phyloP scores from a whole-genome alignment of 495 filamentous ascomycete genomes.

The Xylaria sp. region DNA sequence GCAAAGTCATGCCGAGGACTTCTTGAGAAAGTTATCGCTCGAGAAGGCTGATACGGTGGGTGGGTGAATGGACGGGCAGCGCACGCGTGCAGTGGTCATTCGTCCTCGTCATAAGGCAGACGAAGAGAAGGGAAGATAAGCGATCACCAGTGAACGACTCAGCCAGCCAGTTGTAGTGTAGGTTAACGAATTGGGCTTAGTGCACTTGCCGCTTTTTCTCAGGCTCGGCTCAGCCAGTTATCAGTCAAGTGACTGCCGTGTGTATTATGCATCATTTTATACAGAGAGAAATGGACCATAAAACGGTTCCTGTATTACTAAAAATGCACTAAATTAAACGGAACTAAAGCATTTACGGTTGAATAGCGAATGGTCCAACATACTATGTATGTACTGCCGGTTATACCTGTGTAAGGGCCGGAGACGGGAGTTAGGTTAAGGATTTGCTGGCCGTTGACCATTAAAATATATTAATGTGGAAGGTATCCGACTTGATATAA shows the following conservation, averaged over 20 bases:
- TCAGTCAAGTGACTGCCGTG: conserved; percentile 5
- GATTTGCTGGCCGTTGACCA: too few species aligned
- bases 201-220: neutral
- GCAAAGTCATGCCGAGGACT: neutral
- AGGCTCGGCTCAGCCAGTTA: conserved; percentile 3
- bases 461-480: too few species aligned
- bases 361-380: too few species aligned
- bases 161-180: conserved; percentile 13
- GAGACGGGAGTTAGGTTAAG: too few species aligned
- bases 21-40: neutral
- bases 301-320: too few species aligned
- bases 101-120: conserved; percentile 13
- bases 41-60: neutral
- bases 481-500: too few species aligned
- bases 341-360: too few species aligned
- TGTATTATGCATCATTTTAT: conserved; percentile 4
- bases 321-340: too few species aligned
- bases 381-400: too few species aligned
- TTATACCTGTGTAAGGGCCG: too few species aligned
- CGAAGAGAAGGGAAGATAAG: conserved; percentile 8
- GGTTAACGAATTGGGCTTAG: conserved; percentile 5
- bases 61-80: neutral
- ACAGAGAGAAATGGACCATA: neutral
- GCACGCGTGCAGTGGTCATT: conserved; percentile 8
- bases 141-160: conserved; percentile 1